phyloP scores from a whole-genome alignment of 108 stramenopile genomes.

The Nannochloropsis granulata region DNA sequence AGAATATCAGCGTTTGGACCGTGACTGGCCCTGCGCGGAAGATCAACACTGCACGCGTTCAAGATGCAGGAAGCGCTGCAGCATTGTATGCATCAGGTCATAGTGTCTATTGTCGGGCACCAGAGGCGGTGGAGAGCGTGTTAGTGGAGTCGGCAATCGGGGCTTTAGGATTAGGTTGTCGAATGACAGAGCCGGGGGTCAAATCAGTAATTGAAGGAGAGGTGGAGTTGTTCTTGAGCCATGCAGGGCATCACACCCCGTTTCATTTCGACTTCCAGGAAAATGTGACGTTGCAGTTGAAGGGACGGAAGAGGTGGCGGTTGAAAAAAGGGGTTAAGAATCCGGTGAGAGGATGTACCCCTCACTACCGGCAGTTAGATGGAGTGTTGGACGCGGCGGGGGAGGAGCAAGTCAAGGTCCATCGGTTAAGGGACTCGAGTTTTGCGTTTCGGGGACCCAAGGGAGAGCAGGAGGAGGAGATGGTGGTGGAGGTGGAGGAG shows the following conservation, averaged over 20 bases:
- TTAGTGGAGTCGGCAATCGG: slow-evolving; percentile 48
- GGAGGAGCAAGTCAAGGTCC: slow-evolving; percentile 61
- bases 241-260: slow-evolving; percentile 45
- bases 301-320: slow-evolving; percentile 63
- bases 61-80: background rate
- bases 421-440: background rate
- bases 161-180: slow-evolving; percentile 58
- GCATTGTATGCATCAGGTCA: slow-evolving; percentile 32
- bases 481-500: slow-evolving; percentile 40
- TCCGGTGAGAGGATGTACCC: slow-evolving; percentile 64
- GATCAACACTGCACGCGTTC: background rate
- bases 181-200: slow-evolving; percentile 52
- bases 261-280: slow-evolving; percentile 88
- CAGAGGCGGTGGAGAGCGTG: slow-evolving; percentile 53
- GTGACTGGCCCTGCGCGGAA: background rate
- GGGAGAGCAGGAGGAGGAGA: slow-evolving; percentile 35
- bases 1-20: background rate
- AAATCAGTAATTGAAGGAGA: slow-evolving; percentile 43
- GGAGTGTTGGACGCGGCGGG: slow-evolving; percentile 29
- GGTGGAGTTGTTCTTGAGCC: slow-evolving; percentile 67
- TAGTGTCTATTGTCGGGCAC: slow-evolving; percentile 71
- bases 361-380: slow-evolving; percentile 53
- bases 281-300: slow-evolving; percentile 77
- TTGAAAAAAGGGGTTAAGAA: slow-evolving; percentile 49
- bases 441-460: slow-evolving; percentile 12